Evolutionary conservation across 306 rosid genomes (phyloP), one percentile per base, ranked within the genome.

Genomic region (Macrotyloma uniflorum): DNA sequence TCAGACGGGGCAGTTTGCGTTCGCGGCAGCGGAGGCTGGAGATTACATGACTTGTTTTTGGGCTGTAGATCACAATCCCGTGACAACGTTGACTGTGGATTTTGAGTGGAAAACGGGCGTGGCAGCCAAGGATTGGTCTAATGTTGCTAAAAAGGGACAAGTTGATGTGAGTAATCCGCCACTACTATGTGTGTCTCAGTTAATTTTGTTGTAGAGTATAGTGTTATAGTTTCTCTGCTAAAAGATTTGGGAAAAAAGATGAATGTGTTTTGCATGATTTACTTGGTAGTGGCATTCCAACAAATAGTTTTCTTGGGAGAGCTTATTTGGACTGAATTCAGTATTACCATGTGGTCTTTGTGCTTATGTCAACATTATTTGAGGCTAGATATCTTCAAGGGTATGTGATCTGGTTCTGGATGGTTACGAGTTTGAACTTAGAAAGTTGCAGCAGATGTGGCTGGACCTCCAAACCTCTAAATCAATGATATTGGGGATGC

Each of bases 91-190:
- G 84, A 84, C 91, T 5, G 46, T 95, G 5, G 98, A 95, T 82
- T 91, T 95, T 30, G 99, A 95, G 1, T 95, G 99, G 99, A 91
- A 82, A 83, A 86, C 97, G 1, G 99, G 99, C 28, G 92, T 95
- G 8, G 93, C 98, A 5, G 93, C 99, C 1, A 95, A 95, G 82
- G 98, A 95, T 76, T 93, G 99, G 99, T 72, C 91, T 66, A 93
- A 83, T 80, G 99, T 95, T 63, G 99, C 99, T 24, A 95, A 95
- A 88, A 95, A 93, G 77, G 96, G 99, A 49, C 68, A 91, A 74
- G 93, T 95, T 24, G 99, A 93, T 76, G 99, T 95, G 75, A 91
- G 96, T 84, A 43, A 88, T 90, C 83, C 8, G 22, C 15, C 36
- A 66, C 73, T 42, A 9, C 42, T 66, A 5, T 49, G 32, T 24